A percentile compares a stretch with the other conserved stretches of the same genome.
These are phyloP conservation scores for Aspergillus costaricaensis DNA, from an alignment of 2,329 filamentous ascomycete species.

Conservation along the genomic window DNA sequence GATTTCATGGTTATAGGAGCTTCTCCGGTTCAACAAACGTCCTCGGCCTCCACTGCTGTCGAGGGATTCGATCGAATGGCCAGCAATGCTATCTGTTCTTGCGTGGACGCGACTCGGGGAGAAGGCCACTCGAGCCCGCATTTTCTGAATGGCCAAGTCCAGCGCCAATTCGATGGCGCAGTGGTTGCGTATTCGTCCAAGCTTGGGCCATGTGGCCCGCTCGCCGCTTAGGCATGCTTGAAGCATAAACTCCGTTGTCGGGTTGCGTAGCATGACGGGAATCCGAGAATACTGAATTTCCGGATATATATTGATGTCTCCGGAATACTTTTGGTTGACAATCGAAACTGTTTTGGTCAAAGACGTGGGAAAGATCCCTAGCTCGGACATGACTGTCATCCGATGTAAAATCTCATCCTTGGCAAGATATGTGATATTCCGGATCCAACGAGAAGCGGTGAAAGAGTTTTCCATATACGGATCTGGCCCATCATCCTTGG, in stretches of 20 bases:
- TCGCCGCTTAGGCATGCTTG: slow-evolving; percentile 76
- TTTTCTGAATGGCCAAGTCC: slow-evolving; percentile 42
- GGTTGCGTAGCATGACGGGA: slow-evolving; percentile 77
- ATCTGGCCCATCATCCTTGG: slow-evolving; percentile 64
- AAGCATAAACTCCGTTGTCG: slow-evolving; percentile 82
- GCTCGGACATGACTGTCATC: slow-evolving; percentile 75
- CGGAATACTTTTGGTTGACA: slow-evolving; percentile 86
- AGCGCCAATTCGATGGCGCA: slow-evolving; percentile 86
- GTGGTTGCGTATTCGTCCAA: slow-evolving; percentile 81
- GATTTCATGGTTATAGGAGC: slow-evolving; percentile 36
- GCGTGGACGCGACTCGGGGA: slow-evolving; percentile 30
- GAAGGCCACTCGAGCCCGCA: slow-evolving; percentile 43
- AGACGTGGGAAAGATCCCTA: slow-evolving; percentile 77
- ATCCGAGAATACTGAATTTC: slow-evolving; percentile 74
- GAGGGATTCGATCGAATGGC: slow-evolving; percentile 22
- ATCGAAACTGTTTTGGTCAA: slow-evolving; percentile 78
- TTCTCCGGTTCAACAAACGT: slow-evolving; percentile 27
- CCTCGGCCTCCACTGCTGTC: slow-evolving; percentile 28
- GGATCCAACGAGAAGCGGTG: slow-evolving; percentile 58
- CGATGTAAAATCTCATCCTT: slow-evolving; percentile 79
- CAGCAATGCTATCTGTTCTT: slow-evolving; percentile 18
- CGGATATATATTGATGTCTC: slow-evolving; percentile 91
- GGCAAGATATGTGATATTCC: slow-evolving; percentile 69
- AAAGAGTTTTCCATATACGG: slow-evolving; percentile 32
- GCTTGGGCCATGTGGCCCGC: slow-evolving; percentile 86